Evolutionary conservation across 441 rosid genomes (phyloP).

Genomic region (Populus trichocarpa): DNA sequence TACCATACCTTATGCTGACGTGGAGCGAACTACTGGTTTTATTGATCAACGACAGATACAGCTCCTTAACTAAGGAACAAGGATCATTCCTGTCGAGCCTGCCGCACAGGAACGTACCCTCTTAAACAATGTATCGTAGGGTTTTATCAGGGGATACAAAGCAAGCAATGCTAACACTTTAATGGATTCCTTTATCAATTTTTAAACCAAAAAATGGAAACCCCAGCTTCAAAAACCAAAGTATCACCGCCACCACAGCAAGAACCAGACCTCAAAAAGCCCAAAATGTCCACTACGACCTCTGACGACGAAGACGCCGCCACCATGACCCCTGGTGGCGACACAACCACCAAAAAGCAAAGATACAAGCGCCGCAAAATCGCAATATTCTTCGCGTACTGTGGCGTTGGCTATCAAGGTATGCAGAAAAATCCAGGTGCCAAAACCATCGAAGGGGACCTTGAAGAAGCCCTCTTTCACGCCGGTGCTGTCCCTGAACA

Average conservation of each 20-base stretch:
- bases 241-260: conserved; percentile 32
- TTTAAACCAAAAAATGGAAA: conserved; percentile 23
- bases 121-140: not conserved
- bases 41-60: too few relatives aligned
- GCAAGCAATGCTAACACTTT: not conserved
- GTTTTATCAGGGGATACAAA: conserved; percentile 9
- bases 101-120: not conserved
- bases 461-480: conserved; percentile 83
- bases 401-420: conserved; percentile 95
- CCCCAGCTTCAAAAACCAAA: conserved; percentile 21
- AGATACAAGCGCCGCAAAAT: conserved; percentile 81
- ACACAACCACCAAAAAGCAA: conserved; percentile 27
- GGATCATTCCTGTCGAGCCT: not conserved
- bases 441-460: conserved; percentile 92
- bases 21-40: too few relatives aligned
- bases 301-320: conserved; percentile 35
- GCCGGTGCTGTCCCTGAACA: conserved; percentile 77
- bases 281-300: conserved; percentile 52
- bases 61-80: not conserved
- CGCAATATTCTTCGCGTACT: conserved; percentile 84
- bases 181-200: conserved; percentile 14
- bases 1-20: too few relatives aligned
- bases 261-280: conserved; percentile 61
- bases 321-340: conserved; percentile 26
- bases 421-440: conserved; percentile 98